Conservation (phyloP, 106 monocot species). For the Apostasia ramifera region DNA sequence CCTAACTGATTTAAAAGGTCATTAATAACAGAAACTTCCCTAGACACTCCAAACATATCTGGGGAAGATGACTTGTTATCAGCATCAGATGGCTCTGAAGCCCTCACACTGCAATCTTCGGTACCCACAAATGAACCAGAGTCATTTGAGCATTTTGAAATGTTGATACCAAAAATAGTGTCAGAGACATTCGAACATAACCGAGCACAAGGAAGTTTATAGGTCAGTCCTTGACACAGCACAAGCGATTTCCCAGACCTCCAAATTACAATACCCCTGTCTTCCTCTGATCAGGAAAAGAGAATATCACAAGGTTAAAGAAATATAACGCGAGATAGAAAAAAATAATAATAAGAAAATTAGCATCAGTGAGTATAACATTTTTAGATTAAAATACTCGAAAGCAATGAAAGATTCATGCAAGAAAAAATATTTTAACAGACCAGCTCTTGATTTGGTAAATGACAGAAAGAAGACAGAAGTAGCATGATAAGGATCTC, state of each 20-base stretch:
- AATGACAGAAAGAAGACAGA: not conserved
- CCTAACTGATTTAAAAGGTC: constrained; percentile 71
- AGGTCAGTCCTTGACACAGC: constrained; percentile 80
- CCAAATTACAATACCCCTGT: constrained; percentile 95
- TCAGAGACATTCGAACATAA: constrained; percentile 35
- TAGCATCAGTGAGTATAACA: not conserved
- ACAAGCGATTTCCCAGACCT: constrained; percentile 93
- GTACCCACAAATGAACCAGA: no score
- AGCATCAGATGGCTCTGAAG: constrained; percentile 12
- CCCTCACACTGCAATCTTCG: constrained; percentile 2
- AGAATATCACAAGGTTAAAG: constrained; percentile 3
- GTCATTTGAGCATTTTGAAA: not conserved
- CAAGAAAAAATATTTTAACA: not conserved
- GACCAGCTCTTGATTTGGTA: not conserved
- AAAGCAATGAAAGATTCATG: not conserved
- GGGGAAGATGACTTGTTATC: not conserved
- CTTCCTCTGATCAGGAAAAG: constrained; percentile 43
- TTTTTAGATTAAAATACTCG: not conserved
- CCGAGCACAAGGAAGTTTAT: constrained; percentile 62
- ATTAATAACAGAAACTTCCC: constrained; percentile 43
- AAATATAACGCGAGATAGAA: not conserved
- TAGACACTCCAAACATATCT: constrained; percentile 5
- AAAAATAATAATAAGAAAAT: not conserved
- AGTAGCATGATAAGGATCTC: no score
- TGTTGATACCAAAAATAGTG: constrained; percentile 10